Conservation (phyloP, 164 flowering plant genomes). For the Stephania cephalantha region DNA sequence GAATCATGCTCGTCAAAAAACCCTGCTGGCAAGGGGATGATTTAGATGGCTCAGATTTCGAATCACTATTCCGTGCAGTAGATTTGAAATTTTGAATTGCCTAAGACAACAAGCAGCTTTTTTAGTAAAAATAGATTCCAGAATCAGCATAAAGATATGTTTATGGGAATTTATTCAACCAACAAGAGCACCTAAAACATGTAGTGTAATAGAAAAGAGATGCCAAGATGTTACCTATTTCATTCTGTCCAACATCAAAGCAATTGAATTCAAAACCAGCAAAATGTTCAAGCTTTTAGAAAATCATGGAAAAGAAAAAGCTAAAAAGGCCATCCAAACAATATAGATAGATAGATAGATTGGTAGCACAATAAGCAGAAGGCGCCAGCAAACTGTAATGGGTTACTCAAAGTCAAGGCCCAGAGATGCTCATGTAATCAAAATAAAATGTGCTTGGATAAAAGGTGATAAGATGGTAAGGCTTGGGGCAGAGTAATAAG, state of each 20-base stretch:
- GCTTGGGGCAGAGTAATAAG: background rate
- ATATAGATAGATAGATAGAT: background rate
- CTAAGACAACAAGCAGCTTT: slow-evolving; percentile 31
- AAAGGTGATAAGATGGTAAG: background rate
- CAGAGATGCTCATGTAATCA: background rate
- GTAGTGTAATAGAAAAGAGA: background rate
- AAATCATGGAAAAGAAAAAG: too few species aligned
- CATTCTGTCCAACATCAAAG: background rate
- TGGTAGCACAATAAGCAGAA: background rate
- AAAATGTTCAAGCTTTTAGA: background rate
- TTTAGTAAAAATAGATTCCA: background rate
- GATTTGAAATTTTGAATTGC: slow-evolving; percentile 66
- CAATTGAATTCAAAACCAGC: background rate
- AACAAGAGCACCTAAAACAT: background rate
- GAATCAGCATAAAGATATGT: background rate
- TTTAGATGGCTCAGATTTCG: slow-evolving; percentile 29
- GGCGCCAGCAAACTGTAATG: background rate
- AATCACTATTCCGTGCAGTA: slow-evolving; percentile 32
- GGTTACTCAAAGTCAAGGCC: background rate
- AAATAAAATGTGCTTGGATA: too few species aligned
- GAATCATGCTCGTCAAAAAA: slow-evolving; percentile 61
- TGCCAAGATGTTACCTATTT: background rate
- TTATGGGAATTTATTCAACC: background rate
- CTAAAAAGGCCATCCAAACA: background rate
- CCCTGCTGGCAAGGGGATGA: slow-evolving; percentile 52